A percentile compares a stretch with the other conserved stretches of the same genome.
These are phyloP conservation scores for Fusarium virguliforme DNA, from an alignment of 2,329 filamentous ascomycete species.

Conservation along the genomic window DNA sequence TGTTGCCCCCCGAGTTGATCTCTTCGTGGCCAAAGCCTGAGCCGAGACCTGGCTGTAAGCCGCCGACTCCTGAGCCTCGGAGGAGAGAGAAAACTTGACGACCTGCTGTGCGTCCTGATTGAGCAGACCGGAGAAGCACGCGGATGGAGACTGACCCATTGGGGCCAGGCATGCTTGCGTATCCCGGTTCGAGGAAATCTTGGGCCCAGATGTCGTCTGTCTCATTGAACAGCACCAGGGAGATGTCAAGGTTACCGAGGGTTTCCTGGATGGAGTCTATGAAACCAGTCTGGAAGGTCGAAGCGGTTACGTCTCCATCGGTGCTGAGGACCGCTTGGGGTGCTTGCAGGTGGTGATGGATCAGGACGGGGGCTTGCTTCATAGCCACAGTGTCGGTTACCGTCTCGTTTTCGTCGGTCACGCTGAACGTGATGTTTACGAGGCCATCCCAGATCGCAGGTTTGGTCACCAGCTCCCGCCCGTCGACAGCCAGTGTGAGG, in stretches of 20 bases:
- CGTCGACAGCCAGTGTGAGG: slow-evolving; percentile 58
- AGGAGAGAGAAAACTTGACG: slow-evolving; percentile 55
- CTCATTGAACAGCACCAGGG: slow-evolving; percentile 45
- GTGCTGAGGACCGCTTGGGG: slow-evolving; percentile 51
- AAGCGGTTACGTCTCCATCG: slow-evolving; percentile 9
- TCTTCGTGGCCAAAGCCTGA: slow-evolving; percentile 25
- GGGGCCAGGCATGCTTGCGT: slow-evolving; percentile 58
- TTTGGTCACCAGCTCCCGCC: slow-evolving; percentile 51
- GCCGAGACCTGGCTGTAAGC: slow-evolving; percentile 48
- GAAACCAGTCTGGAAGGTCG: slow-evolving; percentile 39
- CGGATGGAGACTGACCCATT: slow-evolving; percentile 53
- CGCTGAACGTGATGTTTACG: slow-evolving; percentile 51
- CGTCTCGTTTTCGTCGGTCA: slow-evolving; percentile 43
- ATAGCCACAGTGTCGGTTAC: slow-evolving; percentile 53
- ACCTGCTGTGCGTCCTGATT: slow-evolving; percentile 50
- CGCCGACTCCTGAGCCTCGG: slow-evolving; percentile 52
- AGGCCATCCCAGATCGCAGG: slow-evolving; percentile 51
- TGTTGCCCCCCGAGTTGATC: slow-evolving; percentile 53
- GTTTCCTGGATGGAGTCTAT: slow-evolving; percentile 36
- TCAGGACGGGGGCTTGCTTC: slow-evolving; percentile 58
- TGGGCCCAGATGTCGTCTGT: slow-evolving; percentile 58
- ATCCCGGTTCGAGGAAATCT: slow-evolving; percentile 59
- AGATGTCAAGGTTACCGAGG: slow-evolving; percentile 29
- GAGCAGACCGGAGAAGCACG: slow-evolving; percentile 55
- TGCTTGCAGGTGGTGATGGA: slow-evolving; percentile 57